A percentile compares a stretch with the other conserved stretches of the same genome.
Evolutionary conservation across 129 eudicot genomes (phyloP).

Genomic region (Chrysanthemum lavandulifolium): DNA sequence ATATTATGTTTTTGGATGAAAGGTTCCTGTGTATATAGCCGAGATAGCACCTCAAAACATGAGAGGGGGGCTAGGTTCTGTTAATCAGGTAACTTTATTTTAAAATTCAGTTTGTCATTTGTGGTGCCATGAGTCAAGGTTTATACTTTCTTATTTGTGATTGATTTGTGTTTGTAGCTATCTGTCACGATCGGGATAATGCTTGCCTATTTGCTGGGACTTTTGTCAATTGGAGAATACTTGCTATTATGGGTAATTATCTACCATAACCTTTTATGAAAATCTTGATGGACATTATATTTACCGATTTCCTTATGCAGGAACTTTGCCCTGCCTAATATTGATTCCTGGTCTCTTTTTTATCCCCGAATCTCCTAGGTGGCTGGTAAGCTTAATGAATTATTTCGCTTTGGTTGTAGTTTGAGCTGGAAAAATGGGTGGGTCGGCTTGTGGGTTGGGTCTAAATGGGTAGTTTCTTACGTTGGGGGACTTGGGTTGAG

Average conservation of each 20-base stretch:
- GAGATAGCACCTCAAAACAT: conserved; percentile 93
- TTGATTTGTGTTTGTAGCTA: conserved; percentile 46
- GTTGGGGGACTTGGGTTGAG: background rate
- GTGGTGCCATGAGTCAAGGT: conserved; percentile 1
- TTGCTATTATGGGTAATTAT: conserved; percentile 80
- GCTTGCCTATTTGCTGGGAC: conserved; percentile 87
- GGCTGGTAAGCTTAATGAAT: conserved; percentile 67
- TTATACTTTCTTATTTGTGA: conserved; percentile 11
- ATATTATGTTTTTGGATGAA: background rate
- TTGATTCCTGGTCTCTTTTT: conserved; percentile 95
- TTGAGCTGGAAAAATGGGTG: background rate
- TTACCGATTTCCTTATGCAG: conserved; percentile 34
- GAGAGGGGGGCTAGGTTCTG: conserved; percentile 94
- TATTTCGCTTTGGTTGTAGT: conserved; percentile 1
- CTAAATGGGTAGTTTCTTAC: background rate
- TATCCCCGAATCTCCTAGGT: conserved; percentile 97
- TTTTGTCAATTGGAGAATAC: conserved; percentile 80
- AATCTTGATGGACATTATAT: background rate
- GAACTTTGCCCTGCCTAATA: conserved; percentile 77
- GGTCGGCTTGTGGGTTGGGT: background rate
- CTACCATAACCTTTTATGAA: background rate
- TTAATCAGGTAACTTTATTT: conserved; percentile 65
- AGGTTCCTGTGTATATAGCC: conserved; percentile 99
- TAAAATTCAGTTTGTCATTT: conserved; percentile 15
- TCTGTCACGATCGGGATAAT: conserved; percentile 91